Base-by-base conservation (phyloP, 1,284 basidiomycete genomes). In the Leccinum subfulvum region DNA sequence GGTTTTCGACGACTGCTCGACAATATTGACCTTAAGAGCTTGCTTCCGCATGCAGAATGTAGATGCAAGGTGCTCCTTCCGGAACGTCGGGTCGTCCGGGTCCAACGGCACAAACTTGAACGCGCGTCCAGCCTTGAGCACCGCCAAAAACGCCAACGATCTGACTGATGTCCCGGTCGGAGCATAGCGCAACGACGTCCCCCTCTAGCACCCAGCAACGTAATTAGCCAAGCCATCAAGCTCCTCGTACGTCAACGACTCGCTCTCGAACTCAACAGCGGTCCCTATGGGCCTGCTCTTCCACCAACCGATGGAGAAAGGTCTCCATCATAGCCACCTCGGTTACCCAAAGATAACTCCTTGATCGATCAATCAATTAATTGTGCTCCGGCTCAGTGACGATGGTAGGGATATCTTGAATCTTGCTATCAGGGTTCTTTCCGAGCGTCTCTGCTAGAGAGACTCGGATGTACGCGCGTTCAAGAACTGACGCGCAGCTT, bases 111-210 rank as follows among this genome's bases (percentile, higher is more conserved):
- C 33, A 1, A 33, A 33, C 33, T 33, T 33, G 33, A 33, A 33
- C 33, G 33, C 33, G 33, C 11, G 33, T 53, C 75, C 75, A 21
- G 73, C 69, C 58, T 77, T 76, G 56, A 76, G 70, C 53, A 74
- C 67, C 1, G 74, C 72, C 55, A 76, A 63, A 54, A 74, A 35
- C 67, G 53, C 66, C 75, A n/a, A 74, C 52, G 11, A 76, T 35
- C 35, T 35, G 35, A 35, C 35, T 35, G 35, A 35, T 35, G 18
- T 68, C 67, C 21, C 72, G 70, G 23, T 74, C 67, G 51, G 74
- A 70, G 58, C 68, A 74, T 18, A 75, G 58, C 2, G 73, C 68
- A 18, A 73, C 60, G 23, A 75, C 59, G 58, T 70, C 71, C 39
- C 74, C 72, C 1, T 41, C 64, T 33, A 55, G 54, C 1, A 75